Percentiles rank a stretch among this genome's conserved stretches.
phyloP scores from a whole-genome alignment of 2,329 filamentous ascomycete species.

The Endoconidiophora polonica region DNA sequence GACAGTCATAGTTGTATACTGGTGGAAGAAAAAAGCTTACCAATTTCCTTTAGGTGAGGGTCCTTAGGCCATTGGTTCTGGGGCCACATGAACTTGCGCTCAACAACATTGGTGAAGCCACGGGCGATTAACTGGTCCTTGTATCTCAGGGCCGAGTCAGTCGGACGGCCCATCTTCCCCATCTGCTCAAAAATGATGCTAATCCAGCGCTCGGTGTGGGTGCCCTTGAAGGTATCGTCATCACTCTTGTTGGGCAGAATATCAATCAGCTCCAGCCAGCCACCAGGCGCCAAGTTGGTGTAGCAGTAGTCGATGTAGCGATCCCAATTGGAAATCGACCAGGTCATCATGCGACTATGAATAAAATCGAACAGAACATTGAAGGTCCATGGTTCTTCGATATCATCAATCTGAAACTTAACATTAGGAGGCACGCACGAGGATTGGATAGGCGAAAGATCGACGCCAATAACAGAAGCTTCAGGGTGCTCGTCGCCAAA shows the following conservation, averaged over 20 bases:
- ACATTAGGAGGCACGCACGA: constrained; percentile 31
- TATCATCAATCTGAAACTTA: constrained; percentile 29
- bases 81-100: constrained; percentile 32
- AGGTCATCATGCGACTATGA: constrained; percentile 21
- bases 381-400: constrained; percentile 26
- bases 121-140: constrained; percentile 28
- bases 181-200: constrained; percentile 19
- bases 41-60: constrained; percentile 33
- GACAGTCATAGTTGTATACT: neutral
- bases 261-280: constrained; percentile 22
- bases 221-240: constrained; percentile 19
- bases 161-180: constrained; percentile 18
- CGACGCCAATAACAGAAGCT: constrained; percentile 23
- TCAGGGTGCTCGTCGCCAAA: constrained; percentile 19
- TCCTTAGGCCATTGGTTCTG: constrained; percentile 35
- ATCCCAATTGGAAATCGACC: constrained; percentile 18
- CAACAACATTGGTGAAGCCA: constrained; percentile 35
- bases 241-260: constrained; percentile 19
- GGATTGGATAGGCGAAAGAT: constrained; percentile 28
- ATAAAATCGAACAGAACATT: constrained; percentile 25
- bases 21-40: constrained; percentile 16
- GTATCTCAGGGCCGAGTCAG: constrained; percentile 18
- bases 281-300: constrained; percentile 21
- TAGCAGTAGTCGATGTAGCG: constrained; percentile 23
- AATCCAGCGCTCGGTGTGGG: constrained; percentile 18